Evolutionary conservation across 2,329 filamentous ascomycete species (phyloP).

Genomic region (Geosmithia putterillii): DNA sequence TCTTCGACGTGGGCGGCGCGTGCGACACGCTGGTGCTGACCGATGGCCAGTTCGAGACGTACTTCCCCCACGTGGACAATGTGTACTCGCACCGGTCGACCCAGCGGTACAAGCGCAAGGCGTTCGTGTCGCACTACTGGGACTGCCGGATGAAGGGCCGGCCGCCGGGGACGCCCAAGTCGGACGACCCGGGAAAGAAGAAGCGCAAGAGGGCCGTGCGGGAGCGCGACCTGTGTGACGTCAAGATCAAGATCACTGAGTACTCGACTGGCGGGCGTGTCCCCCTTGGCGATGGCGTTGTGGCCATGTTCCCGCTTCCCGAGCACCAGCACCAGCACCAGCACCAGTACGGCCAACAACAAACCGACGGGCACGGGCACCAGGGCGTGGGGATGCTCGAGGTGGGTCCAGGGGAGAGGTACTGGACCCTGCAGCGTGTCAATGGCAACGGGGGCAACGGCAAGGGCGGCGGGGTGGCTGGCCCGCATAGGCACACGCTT

Average conservation of each 20-base stretch:
- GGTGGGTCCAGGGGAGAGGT: constrained; percentile 26
- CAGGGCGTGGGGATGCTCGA: too few relatives aligned
- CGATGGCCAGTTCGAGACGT: constrained; percentile 69
- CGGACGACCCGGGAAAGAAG: constrained; percentile 69
- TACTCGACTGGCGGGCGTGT: constrained; percentile 48
- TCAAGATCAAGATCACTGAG: constrained; percentile 79
- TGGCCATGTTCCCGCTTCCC: neutral
- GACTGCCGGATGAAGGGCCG: constrained; percentile 73
- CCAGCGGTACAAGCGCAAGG: constrained; percentile 68
- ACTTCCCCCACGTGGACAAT: constrained; percentile 76
- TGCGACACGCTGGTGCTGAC: constrained; percentile 59
- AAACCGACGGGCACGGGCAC: too few relatives aligned
- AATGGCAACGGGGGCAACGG: constrained; percentile 67
- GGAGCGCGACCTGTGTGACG: constrained; percentile 69
- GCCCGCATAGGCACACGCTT: constrained; percentile 63
- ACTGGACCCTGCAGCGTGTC: constrained; percentile 66
- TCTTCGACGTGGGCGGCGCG: constrained; percentile 56
- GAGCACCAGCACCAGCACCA: constrained; percentile 7
- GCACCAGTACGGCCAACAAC: constrained; percentile 10
- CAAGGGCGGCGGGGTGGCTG: constrained; percentile 55
- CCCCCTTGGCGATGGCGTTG: constrained; percentile 12
- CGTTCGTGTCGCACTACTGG: constrained; percentile 77
- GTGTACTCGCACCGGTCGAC: constrained; percentile 77
- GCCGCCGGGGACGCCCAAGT: constrained; percentile 67
- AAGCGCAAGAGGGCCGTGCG: constrained; percentile 67